Conservation (phyloP, 2,329 filamentous ascomycete species). For the Aureobasidium zeae region DNA sequence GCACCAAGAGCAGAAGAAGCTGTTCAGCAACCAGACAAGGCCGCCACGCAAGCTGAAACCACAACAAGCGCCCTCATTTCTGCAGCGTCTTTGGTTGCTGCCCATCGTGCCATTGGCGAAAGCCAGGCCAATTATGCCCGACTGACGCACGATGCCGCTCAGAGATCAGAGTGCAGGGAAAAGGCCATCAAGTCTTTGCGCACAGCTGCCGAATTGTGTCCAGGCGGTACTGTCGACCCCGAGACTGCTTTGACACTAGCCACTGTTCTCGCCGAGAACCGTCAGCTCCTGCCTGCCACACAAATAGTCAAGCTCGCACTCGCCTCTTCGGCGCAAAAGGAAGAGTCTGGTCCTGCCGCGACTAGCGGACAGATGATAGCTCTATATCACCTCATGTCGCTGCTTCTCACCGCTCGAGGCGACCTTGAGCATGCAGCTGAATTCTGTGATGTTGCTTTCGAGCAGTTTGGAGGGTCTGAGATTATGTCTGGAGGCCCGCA, state of each 20-base stretch:
- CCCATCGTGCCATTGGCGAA: slow-evolving; percentile 78
- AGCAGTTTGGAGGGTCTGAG: slow-evolving; percentile 59
- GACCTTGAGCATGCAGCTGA: slow-evolving; percentile 72
- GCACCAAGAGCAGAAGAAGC: slow-evolving; percentile 15
- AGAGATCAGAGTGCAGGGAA: slow-evolving; percentile 62
- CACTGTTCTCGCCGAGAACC: slow-evolving; percentile 77
- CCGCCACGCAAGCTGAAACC: slow-evolving; percentile 24
- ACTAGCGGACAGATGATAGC: slow-evolving; percentile 58
- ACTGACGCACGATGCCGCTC: slow-evolving; percentile 64
- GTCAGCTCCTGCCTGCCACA: slow-evolving; percentile 71
- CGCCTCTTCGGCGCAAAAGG: slow-evolving; percentile 40
- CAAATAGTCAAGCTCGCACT: slow-evolving; percentile 72
- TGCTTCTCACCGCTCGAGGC: slow-evolving; percentile 77
- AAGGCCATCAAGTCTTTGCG: slow-evolving; percentile 58
- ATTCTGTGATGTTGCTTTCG: slow-evolving; percentile 83
- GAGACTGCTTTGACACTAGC: slow-evolving; percentile 73
- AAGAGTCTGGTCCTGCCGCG: neutral
- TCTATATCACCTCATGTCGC: slow-evolving; percentile 81
- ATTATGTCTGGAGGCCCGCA: slow-evolving; percentile 4
- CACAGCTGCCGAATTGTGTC: slow-evolving; percentile 5
- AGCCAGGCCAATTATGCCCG: slow-evolving; percentile 81
- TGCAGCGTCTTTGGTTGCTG: slow-evolving; percentile 53
- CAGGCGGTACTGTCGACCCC: slow-evolving; percentile 45
- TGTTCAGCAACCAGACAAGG: slow-evolving; percentile 11
- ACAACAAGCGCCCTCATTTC: slow-evolving; percentile 40